Base-by-base conservation (phyloP, 352 stramenopile genomes). In the Nothophytophthora sp. region DNA sequence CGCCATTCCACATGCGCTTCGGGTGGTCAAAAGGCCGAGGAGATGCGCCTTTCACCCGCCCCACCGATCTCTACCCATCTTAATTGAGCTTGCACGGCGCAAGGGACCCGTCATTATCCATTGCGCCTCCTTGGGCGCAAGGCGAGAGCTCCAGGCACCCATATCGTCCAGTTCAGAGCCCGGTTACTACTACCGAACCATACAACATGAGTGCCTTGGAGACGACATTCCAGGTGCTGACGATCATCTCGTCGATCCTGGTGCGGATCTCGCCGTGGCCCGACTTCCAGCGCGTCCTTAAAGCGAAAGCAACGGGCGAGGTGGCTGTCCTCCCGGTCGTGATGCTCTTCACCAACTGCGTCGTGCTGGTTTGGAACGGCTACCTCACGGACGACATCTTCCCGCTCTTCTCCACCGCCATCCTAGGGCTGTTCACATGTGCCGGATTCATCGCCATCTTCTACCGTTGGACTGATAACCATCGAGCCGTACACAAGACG, bases 371-470 rank as follows among this genome's bases (percentile, higher is more conserved):
- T 10, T 42, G 61, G 16, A 69, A 73, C 45, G 63, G 51, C 16
- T 57, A 55, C 44, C 38, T 69, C 18, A 42, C 37, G 9, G 16
- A 57, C 51, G 47, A 66, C 19, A 63, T 66, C 27, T 54, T 78
- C 23, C 70, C 70, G 12, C 55, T 77, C 0, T 67, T 77, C 10
- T 41, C 50, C 18, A 67, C 63, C 16, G 67, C 64, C 19, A 45
- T 65, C 9, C 33, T 73, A 9, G 71, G 70, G 5, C 57, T 52
- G 15, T 33, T 65, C 3, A 45, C 60, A 4, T 65, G 52, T 13
- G 49, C 66, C 20, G 15, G 50, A 32, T 68, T 70, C 39, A 55
- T 67, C 28, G 61, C 42, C 29, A 56, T 77, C 18, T 82, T 73
- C 48, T 73, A 67, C 36, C 55, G 35, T 10, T 76, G 70, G 45